Percentiles rank a stretch among this genome's conserved stretches.
phyloP scores from a whole-genome alignment of 2,329 filamentous ascomycete genomes.

The Westerdykella ornata region DNA sequence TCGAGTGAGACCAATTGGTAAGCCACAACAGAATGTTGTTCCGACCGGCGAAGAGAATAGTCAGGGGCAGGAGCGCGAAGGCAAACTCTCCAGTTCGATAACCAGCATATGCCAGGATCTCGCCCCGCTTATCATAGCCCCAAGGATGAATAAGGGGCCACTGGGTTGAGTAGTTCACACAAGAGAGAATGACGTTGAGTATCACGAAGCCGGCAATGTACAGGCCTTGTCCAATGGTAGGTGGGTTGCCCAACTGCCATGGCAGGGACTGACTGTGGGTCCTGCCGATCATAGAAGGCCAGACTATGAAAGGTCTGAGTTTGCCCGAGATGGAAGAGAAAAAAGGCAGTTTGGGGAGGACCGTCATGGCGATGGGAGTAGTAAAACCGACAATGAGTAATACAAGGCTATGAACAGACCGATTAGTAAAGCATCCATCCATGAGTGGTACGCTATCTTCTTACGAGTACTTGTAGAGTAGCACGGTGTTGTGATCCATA shows the following conservation, averaged over 20 bases:
- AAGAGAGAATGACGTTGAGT: constrained; percentile 11
- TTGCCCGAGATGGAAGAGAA: constrained; percentile 8
- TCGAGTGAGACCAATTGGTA: constrained; percentile 47
- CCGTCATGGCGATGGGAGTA: constrained; percentile 14
- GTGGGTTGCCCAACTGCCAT: constrained; percentile 27
- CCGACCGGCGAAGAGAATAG: constrained; percentile 42
- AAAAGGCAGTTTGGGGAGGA: constrained; percentile 10
- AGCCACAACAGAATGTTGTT: constrained; percentile 47
- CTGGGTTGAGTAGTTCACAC: constrained; percentile 5
- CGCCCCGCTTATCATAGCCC: constrained; percentile 14
- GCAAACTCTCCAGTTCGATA: constrained; percentile 40
- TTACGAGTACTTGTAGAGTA: too few species aligned
- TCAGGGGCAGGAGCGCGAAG: constrained; percentile 39
- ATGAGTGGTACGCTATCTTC: too few species aligned
- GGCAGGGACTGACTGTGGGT: constrained; percentile 14
- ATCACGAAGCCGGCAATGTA: constrained; percentile 33
- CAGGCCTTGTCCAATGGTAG: constrained; percentile 41
- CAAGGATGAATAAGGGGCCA: constrained; percentile 12
- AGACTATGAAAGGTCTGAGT: constrained; percentile 13
- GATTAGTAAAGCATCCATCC: too few species aligned
- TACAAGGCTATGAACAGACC: constrained; percentile 13
- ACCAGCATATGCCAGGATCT: constrained; percentile 34
- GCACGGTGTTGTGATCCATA: too few species aligned
- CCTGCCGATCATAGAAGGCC: constrained; percentile 11
- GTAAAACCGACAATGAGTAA: constrained; percentile 15